Percentiles rank a stretch among this genome's conserved stretches.
Evolutionary conservation across 148 eudicot genomes (phyloP).

Genomic region (Beta vulgaris): DNA sequence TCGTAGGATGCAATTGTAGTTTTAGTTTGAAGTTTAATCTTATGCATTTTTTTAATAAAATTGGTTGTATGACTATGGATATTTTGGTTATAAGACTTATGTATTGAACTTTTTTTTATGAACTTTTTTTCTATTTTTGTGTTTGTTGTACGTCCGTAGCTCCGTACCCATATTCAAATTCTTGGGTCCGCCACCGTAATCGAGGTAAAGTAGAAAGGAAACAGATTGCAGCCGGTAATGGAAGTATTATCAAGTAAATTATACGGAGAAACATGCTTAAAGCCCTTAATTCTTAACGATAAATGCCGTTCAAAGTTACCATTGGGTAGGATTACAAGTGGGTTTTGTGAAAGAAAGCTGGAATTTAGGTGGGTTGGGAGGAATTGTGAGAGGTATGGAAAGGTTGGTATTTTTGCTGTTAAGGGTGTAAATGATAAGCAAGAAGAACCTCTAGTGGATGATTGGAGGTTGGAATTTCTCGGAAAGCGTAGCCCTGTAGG

Average conservation of each 20-base stretch:
- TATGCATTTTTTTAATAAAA: no score
- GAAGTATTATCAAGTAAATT: conserved; percentile 29
- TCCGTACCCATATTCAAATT: no score
- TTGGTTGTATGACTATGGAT: no score
- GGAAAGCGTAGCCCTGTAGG: conserved; percentile 44
- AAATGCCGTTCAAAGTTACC: conserved; percentile 20
- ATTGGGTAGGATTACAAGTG: conserved; percentile 28
- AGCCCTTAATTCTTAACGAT: conserved; percentile 24
- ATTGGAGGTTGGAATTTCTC: conserved; percentile 72
- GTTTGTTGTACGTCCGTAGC: no score
- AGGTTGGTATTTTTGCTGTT: conserved; percentile 25
- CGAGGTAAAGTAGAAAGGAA: not conserved
- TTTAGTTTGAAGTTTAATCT: no score
- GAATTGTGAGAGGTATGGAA: conserved; percentile 22
- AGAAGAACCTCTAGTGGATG: conserved; percentile 31
- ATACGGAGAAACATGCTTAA: conserved; percentile 26
- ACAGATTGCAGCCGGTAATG: conserved; percentile 14
- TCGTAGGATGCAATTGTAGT: no score
- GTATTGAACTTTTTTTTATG: no score
- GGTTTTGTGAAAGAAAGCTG: conserved; percentile 23
- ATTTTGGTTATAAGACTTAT: no score
- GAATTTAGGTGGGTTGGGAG: conserved; percentile 29
- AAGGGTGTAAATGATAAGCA: conserved; percentile 29
- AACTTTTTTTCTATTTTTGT: no score
- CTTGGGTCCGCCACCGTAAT: no score